Base-by-base conservation (phyloP, 257 asterid species). In the Ehretia macrophylla region DNA sequence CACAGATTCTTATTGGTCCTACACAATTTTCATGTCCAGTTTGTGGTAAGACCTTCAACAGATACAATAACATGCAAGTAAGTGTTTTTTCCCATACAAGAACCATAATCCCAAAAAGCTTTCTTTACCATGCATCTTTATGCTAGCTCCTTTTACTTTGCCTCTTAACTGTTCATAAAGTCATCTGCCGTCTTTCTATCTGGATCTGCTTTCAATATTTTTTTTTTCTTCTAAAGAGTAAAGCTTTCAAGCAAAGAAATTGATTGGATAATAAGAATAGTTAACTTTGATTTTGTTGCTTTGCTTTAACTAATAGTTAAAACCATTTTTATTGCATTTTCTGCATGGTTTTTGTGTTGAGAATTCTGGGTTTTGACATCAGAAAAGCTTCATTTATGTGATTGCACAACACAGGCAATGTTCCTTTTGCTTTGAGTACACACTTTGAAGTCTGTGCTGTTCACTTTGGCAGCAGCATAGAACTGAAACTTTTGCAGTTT, bases 21-120 rank as follows among this genome's bases (percentile, higher is more conserved):
- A 89, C 95, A 0, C 97, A 84, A 78, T 89, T 89, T 58, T 80
- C 97, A 5, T 89, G 97, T 66, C 94, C 97, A 11, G 92, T 89
- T 74, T 89, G 97, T 74, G 80, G 45, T 78, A 89, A 89, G 62
- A 79, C 95, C 58, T 89, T 88, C 87, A 88, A 88, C 48, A 81
- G 97, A 78, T 89, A 89, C 85, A 89, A 86, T 51, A 89, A 89
- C 95, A 86, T 89, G 97, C 97, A 89, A 87, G 97, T 88, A 59
- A 76, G 68, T 61, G 6, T 38, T 38, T 55, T 20, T 10, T 64
- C 21, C 18, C 55, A 59, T 17, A 38, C 32, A 57, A 14, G 46
- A 45, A 32, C 19, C 48, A 13, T 32, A 8, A 1, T 10, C 20
- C 8, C 37, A 40, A 35, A 14, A 51, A 13, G 27, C n/a, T 22